Percentiles rank a stretch among this genome's conserved stretches.
Conservation (phyloP, 805 yeast species). For the Saccharomyces jurei region DNA sequence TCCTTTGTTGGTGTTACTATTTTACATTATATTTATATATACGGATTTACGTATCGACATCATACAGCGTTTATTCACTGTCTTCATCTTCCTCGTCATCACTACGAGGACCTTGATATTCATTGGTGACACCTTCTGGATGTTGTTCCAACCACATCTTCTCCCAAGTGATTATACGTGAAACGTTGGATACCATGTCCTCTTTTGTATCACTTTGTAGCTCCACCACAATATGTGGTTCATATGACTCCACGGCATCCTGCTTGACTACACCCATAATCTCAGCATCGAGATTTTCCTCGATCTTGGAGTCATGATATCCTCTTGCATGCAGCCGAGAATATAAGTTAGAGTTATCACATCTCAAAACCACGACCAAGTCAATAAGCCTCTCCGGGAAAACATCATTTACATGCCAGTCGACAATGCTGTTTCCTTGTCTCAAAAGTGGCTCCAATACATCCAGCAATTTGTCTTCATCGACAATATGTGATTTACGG, state of each 20-base stretch:
- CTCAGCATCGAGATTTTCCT: constrained; percentile 91
- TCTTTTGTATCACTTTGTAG: constrained; percentile 64
- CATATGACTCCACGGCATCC: constrained; percentile 82
- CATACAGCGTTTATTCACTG: background rate
- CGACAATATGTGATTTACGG: constrained; percentile 80
- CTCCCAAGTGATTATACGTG: constrained; percentile 67
- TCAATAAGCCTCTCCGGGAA: constrained; percentile 92
- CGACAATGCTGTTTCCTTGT: constrained; percentile 82
- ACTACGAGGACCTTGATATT: constrained; percentile 21
- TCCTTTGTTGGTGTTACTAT: background rate
- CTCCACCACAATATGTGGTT: constrained; percentile 73
- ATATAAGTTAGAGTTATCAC: constrained; percentile 62
- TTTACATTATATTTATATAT: background rate
- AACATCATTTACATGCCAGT: constrained; percentile 96
- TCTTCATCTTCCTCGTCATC: constrained; percentile 10
- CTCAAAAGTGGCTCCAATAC: constrained; percentile 68
- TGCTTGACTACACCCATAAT: constrained; percentile 86
- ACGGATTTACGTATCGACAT: background rate
- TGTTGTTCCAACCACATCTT: constrained; percentile 64
- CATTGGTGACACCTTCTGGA: constrained; percentile 53
- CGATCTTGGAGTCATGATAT: constrained; percentile 72
- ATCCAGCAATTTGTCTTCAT: constrained; percentile 84
- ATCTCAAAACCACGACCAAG: constrained; percentile 78
- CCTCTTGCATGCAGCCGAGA: constrained; percentile 72
- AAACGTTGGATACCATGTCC: constrained; percentile 76